Base-by-base conservation (phyloP, 306 rosid species). In the Gillenia trifoliata region DNA sequence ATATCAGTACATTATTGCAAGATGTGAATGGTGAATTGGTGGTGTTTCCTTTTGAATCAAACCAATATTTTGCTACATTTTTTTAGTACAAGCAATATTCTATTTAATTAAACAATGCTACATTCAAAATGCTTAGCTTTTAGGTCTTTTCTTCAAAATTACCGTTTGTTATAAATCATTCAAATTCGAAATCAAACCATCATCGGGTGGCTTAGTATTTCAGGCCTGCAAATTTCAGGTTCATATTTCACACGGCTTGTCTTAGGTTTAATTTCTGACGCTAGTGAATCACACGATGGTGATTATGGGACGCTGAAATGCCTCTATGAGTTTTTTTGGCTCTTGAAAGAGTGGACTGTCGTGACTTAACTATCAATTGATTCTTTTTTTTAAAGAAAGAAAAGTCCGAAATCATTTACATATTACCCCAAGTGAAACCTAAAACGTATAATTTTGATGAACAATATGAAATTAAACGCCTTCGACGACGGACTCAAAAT, bases 1-100 rank as follows among this genome's bases (percentile, higher is more conserved):
- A 62, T 74, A 80, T 73, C 68, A 80, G 72, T 33, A 5, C 33
- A 59, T 23, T 25, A 3, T 49, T 23, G 67, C 40, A 50, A 72
- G 30, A 25, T 63, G 50, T 55, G 66, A 71, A 34, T 50, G 64
- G 63, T 50, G 29, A 6, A 5, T 38, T 69, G 25, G 63, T 29
- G 57, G 13, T 60, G 34, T 65, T 34, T 49, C 28, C 28, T 2
- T 55, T 54, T 52, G 30, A 50, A 33, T 64, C 72, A 75, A 64
- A 64, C 64, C 63, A 49, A 41, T 50, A 4, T 30, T 28, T 31
- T 66, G 79, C 38, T 25, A 12, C 22, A n/a, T n/a, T n/a, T n/a
- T n/a, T n/a, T n/a, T n/a, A n/a, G n/a, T n/a, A n/a, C n/a, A n/a
- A n/a, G n/a, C n/a, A n/a, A n/a, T n/a, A n/a, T n/a, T n/a, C 12